These are phyloP conservation scores for Heteromeles arbutifolia DNA, from an alignment of 306 rosid species.

Conservation along the genomic window DNA sequence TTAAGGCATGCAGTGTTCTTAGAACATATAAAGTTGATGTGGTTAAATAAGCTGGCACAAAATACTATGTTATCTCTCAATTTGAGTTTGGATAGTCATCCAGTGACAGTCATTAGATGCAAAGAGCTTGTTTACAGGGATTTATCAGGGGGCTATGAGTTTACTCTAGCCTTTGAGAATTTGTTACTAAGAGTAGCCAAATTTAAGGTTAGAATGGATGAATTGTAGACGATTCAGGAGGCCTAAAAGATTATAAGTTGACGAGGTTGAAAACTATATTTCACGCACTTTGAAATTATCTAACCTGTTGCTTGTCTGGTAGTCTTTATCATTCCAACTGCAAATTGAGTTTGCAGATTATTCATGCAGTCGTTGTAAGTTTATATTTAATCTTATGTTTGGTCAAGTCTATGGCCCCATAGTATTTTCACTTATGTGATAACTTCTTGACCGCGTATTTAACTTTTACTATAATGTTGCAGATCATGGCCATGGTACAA, in stretches of 20 bases:
- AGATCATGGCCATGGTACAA: conserved; percentile 91
- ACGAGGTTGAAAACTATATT: not conserved
- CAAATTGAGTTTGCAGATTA: not conserved
- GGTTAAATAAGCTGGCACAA: not conserved
- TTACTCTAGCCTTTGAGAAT: not conserved
- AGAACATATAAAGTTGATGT: not conserved
- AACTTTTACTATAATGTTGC: conserved; percentile 24
- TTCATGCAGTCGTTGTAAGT: not conserved
- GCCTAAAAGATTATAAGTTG: not conserved
- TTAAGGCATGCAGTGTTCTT: not conserved
- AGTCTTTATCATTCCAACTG: not conserved
- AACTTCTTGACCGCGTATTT: conserved; percentile 14
- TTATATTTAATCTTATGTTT: not conserved
- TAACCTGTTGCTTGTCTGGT: not conserved
- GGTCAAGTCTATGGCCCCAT: conserved; percentile 1
- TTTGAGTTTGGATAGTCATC: not conserved
- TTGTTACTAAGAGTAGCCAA: not conserved
- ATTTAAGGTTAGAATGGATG: not conserved
- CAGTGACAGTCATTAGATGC: not conserved
- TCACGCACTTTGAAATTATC: not conserved
- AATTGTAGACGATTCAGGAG: not conserved
- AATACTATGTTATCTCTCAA: not conserved
- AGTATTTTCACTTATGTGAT: not conserved
- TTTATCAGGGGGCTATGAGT: not conserved
- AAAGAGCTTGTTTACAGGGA: not conserved